Base-by-base conservation (phyloP, 2,329 filamentous ascomycete genomes). In the Diaporthe amygdali region DNA sequence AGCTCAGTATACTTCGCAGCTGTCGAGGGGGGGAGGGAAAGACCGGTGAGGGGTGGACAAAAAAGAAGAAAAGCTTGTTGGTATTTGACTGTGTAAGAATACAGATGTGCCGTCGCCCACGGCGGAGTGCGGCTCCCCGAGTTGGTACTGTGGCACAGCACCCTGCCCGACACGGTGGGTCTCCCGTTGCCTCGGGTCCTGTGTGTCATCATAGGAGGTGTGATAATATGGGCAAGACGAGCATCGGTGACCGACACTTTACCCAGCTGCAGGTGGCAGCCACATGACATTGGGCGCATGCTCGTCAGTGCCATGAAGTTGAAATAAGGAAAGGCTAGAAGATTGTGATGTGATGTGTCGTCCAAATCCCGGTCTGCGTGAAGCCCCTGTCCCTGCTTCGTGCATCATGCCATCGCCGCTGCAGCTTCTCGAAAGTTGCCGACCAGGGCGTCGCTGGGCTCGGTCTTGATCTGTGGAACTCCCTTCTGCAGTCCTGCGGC, bases 351-450 rank as follows among this genome's bases (percentile, higher is more conserved):
- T 70, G 55, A 70, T 71, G 59, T 59, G 73, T 70, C 68, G 69
- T 73, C 59, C 66, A 37, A 49, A 51, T 61, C 55, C 71, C 54
- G 71, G 71, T 74, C 66, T n/a, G 55, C 51, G 44, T 51, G 34
- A 49, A 69, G 54, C 71, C 71, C 68, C 49, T 72, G 55, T 55
- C 71, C 71, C 68, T 70, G 71, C 71, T 66, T 47, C 8, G 44
- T 52, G 68, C 55, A 71, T 82, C 75, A 84, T 76, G 82, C 82
- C 81, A 88, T 87, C 20, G 85, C 86, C 14, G 85, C 85, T 27
- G 87, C 88, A 27, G 88, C 89, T 76, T 90, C 89, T 54, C 87
- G 86, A 81, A 91, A 91, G 20, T 88, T 90, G 52, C 89, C 88
- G 17, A 90, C 87, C 49, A 91, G 84, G 55, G 86, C 84, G 54